These are phyloP conservation scores for Claviceps digitariae DNA, from an alignment of 2,329 filamentous ascomycete species.

Conservation along the genomic window DNA sequence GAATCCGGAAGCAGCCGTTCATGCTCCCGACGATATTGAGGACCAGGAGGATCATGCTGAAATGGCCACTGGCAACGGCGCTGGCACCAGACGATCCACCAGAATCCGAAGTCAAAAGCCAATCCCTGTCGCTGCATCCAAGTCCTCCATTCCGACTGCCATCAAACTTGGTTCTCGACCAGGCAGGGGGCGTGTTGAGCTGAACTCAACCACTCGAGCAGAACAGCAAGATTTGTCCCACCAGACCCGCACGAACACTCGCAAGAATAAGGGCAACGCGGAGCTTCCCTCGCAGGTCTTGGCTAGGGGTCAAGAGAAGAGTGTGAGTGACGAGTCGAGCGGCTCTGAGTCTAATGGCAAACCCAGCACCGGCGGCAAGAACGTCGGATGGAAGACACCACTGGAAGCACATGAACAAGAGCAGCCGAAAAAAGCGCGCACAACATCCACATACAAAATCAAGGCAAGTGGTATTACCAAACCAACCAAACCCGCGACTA, in stretches of 20 bases:
- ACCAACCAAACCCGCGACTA: constrained; percentile 9
- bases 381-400: constrained; percentile 22
- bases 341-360: neutral
- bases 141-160: constrained; percentile 22
- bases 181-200: constrained; percentile 11
- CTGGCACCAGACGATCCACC: constrained; percentile 18
- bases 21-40: neutral
- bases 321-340: neutral
- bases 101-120: constrained; percentile 16
- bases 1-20: neutral
- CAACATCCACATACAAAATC: constrained; percentile 4
- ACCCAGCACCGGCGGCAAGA: constrained; percentile 13
- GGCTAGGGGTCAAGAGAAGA: constrained; percentile 16
- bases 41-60: constrained; percentile 8
- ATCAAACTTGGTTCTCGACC: constrained; percentile 18
- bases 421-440: constrained; percentile 12
- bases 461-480: constrained; percentile 18
- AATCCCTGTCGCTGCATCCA: constrained; percentile 8
- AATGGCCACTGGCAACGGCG: constrained; percentile 3
- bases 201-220: constrained; percentile 10
- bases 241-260: constrained; percentile 22
- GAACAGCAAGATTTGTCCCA: constrained; percentile 20
- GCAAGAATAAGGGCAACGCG: constrained; percentile 21
- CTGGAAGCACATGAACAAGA: constrained; percentile 16
- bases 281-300: constrained; percentile 22